A percentile compares a stretch with the other conserved stretches of the same genome.
Evolutionary conservation across 2,329 filamentous ascomycete genomes (phyloP).

Genomic region (Gaeumannomyces sp.): DNA sequence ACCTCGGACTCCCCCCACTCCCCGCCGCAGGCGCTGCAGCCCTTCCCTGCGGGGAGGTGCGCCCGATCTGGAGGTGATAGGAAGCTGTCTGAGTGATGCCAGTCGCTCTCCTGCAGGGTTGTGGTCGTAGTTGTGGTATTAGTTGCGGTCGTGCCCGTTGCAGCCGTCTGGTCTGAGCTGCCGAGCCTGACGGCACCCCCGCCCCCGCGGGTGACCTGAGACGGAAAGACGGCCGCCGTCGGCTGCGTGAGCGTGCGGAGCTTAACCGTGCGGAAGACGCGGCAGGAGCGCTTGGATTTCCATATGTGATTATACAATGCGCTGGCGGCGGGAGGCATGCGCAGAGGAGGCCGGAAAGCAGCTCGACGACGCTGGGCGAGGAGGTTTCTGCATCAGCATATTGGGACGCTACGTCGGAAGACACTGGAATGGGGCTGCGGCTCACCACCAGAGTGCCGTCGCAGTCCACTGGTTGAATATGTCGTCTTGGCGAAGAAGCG

Average conservation of each 20-base stretch:
- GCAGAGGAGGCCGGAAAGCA: not conserved
- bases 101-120: not conserved
- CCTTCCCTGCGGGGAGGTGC: not conserved
- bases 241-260: not conserved
- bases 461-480: not conserved
- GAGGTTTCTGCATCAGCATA: not conserved
- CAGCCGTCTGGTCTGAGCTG: not conserved
- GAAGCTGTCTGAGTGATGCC: no score
- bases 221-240: not conserved
- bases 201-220: not conserved
- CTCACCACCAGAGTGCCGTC: constrained; percentile 1
- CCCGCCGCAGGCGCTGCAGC: not conserved
- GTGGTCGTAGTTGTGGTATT: no score
- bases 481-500: fast-evolving
- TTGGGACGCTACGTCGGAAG: no score
- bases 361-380: not conserved
- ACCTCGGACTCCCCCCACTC: not conserved
- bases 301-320: constrained; percentile 25
- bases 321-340: not conserved
- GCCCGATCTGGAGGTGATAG: no score
- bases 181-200: no score
- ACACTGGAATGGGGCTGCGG: no score
- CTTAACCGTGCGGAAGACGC: not conserved
- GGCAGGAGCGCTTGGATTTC: no score
- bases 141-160: not conserved